A percentile compares a stretch with the other conserved stretches of the same genome.
These are phyloP conservation scores for Trametes elegans DNA, from an alignment of 768 basidiomycete species.

Conservation along the genomic window DNA sequence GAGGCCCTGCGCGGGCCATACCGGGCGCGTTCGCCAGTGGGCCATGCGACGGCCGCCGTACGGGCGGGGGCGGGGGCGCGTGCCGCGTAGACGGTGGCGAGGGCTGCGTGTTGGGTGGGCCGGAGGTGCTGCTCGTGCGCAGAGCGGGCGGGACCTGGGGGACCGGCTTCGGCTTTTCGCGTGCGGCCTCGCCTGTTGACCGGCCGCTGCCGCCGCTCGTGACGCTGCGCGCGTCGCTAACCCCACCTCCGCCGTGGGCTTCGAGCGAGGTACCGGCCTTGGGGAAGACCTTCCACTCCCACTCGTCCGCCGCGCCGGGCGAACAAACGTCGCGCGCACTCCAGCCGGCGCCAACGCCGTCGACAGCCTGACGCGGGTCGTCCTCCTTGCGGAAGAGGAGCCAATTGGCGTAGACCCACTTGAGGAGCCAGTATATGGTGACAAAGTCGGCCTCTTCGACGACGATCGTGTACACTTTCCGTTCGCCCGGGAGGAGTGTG, in stretches of 20 bases:
- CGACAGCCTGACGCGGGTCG: constrained; percentile 64
- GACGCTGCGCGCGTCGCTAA: constrained; percentile 47
- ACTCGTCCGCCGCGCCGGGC: constrained; percentile 45
- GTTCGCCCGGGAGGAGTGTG: constrained; percentile 38
- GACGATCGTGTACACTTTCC: constrained; percentile 62
- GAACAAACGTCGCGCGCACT: constrained; percentile 55
- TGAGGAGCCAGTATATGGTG: constrained; percentile 77
- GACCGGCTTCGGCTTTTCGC: constrained; percentile 18
- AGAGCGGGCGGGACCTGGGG: background rate
- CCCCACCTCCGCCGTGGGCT: constrained; percentile 20
- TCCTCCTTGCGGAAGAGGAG: constrained; percentile 67
- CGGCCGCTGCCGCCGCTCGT: constrained; percentile 50
- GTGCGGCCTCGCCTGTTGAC: constrained; percentile 20
- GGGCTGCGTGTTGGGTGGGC: constrained; percentile 2
- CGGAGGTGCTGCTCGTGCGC: constrained; percentile 1
- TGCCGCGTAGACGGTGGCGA: constrained; percentile 14
- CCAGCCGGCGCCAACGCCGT: constrained; percentile 67
- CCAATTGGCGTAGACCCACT: constrained; percentile 77
- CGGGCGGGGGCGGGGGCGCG: constrained; percentile 7
- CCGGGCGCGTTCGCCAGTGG: constrained; percentile 9
- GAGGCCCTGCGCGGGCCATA: too few relatives aligned
- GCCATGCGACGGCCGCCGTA: constrained; percentile 1
- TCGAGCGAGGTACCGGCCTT: constrained; percentile 38
- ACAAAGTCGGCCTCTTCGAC: constrained; percentile 78
- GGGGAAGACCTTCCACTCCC: constrained; percentile 69